Evolutionary conservation across 768 basidiomycete species (phyloP), one percentile per base, ranked within the genome.

Genomic region (Vararia minispora): DNA sequence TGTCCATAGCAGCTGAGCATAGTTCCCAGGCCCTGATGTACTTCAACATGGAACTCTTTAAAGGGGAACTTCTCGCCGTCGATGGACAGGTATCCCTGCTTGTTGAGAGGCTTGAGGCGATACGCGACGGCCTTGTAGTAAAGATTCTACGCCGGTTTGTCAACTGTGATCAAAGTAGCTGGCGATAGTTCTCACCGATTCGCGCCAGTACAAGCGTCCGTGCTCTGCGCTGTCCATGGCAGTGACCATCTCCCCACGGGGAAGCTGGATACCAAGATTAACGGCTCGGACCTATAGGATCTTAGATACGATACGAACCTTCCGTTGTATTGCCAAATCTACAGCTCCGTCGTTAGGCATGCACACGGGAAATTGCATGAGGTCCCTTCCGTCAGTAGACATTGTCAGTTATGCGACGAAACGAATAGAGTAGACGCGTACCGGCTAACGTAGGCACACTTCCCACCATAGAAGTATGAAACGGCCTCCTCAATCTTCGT

Each of bases 291-390:
- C 17, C 18, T 34, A 38, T 36, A 17, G 34, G 33, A 35, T 37
- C 37, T 13, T 33, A 12, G 11, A 34, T 31, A 38, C 5, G 24
- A n/a, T 17, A 58, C 73, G 26, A 50, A 83, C 87, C 41, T 65
- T 46, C 39, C 73, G 69, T 63, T 87, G 77, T 27, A 71, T 64
- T 29, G 71, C 68, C 29, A 90, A 56, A 48, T 89, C 87, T 37
- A 90, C 76, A 22, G 77, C 56, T 0, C 86, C 85, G 50, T 91
- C 85, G 42, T 82, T 73, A 0, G 85, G 81, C 35, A 79, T 54
- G 16, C 84, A 84, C 3, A 85, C 77, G 0, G 86, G 89, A 52
- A 89, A 91, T 18, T 85, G 75, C 79, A 89, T 79, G 26, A 81
- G 65, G 41, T 82, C 79, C 13, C 80, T 80, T 36, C 42, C 39